Conservation (phyloP, 495 filamentous ascomycete species). For the Trypethelium eluteriae region DNA sequence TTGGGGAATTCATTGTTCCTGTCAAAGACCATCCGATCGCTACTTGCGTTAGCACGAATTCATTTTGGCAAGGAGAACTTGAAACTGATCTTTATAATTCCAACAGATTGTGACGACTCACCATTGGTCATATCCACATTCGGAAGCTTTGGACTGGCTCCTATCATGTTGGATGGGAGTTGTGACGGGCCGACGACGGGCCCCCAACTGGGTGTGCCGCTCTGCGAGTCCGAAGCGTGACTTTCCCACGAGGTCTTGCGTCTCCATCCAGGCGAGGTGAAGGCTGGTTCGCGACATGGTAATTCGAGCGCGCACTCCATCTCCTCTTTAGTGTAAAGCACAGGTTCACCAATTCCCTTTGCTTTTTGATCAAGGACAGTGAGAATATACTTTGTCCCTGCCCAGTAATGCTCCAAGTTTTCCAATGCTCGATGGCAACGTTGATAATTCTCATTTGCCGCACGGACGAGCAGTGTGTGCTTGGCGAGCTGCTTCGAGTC, state of each 20-base stretch:
- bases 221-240: constrained; percentile 22
- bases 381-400: constrained; percentile 76
- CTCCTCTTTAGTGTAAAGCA: constrained; percentile 70
- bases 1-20: constrained; percentile 73
- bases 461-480: constrained; percentile 64
- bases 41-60: background rate
- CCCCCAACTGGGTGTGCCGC: constrained; percentile 23
- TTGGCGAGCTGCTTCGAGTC: constrained; percentile 48
- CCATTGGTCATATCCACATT: constrained; percentile 22
- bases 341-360: constrained; percentile 72
- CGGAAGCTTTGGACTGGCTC: background rate
- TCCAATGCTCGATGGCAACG: constrained; percentile 72
- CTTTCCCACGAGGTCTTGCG: constrained; percentile 31
- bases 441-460: constrained; percentile 72
- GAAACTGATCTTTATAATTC: background rate
- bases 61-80: background rate
- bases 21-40: constrained; percentile 73
- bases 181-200: constrained; percentile 28
- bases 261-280: constrained; percentile 41
- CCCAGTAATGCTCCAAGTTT: constrained; percentile 71
- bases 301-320: constrained; percentile 54
- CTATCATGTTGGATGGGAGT: constrained; percentile 30
- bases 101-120: constrained; percentile 14
- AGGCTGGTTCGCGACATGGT: constrained; percentile 34
- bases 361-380: constrained; percentile 80